These are phyloP conservation scores for Porcisia hertigi DNA, from an alignment of 208 protist species.

Conservation along the genomic window DNA sequence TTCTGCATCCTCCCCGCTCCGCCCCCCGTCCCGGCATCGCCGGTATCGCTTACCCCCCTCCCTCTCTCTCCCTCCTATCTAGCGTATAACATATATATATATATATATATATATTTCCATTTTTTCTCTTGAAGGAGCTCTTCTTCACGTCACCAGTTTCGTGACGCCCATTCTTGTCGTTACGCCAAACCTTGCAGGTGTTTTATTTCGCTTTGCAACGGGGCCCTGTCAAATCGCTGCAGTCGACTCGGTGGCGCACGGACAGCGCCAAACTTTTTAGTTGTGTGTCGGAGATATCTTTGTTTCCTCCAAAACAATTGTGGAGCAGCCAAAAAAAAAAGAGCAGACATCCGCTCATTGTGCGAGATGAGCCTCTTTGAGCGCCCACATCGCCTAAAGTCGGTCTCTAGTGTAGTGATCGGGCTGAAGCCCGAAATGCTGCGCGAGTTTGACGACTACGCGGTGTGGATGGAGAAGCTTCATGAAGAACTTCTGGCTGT, in stretches of 20 bases:
- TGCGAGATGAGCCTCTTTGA: slow-evolving; percentile 51
- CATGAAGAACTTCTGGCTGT: slow-evolving; percentile 42
- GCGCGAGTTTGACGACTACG: slow-evolving; percentile 42
- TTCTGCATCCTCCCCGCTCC: background rate
- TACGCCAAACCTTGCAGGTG: background rate
- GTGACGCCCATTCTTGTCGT: no score
- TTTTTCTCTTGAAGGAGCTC: no score
- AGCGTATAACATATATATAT: no score
- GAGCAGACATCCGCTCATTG: background rate
- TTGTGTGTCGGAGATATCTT: no score
- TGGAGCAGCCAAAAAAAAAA: no score
- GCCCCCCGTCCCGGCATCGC: background rate
- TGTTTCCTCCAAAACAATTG: background rate
- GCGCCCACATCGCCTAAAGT: slow-evolving; percentile 56
- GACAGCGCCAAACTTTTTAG: background rate
- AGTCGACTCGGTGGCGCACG: background rate
- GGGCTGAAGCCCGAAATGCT: slow-evolving; percentile 46
- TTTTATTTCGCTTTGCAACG: background rate
- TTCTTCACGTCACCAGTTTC: no score
- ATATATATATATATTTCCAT: no score
- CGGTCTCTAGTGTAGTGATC: slow-evolving; percentile 46
- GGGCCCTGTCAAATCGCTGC: background rate
- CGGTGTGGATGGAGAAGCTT: slow-evolving; percentile 41
- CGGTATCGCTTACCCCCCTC: no score
- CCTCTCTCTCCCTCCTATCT: background rate